Percentiles rank a stretch among this genome's conserved stretches.
Evolutionary conservation across 2,329 filamentous ascomycete species (phyloP).

Genomic region (Fusarium pseudograminearum): DNA sequence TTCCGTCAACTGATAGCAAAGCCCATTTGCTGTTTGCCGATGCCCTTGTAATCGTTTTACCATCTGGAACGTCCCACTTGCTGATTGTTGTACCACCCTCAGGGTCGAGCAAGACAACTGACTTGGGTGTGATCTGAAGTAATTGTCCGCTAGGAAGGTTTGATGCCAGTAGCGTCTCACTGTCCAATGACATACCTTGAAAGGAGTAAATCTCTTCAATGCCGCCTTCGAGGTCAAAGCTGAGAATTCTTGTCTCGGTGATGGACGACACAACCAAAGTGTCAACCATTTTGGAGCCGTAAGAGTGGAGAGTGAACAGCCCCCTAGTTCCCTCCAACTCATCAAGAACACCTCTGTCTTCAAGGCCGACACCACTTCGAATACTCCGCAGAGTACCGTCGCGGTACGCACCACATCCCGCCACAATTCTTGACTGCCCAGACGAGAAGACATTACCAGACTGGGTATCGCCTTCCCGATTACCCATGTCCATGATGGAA

Average conservation of each 20-base stretch:
- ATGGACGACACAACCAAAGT: constrained; percentile 84
- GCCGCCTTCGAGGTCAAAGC: constrained; percentile 77
- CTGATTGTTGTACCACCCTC: constrained; percentile 66
- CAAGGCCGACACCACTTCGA: constrained; percentile 90
- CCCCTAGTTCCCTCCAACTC: constrained; percentile 81
- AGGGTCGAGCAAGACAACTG: constrained; percentile 71
- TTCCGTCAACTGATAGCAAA: constrained; percentile 81
- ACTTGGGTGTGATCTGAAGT: constrained; percentile 79
- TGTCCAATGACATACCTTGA: constrained; percentile 74
- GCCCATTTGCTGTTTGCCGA: constrained; percentile 78
- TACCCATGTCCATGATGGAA: constrained; percentile 95
- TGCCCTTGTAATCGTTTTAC: constrained; percentile 77
- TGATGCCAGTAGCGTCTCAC: constrained; percentile 77
- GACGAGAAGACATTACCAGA: constrained; percentile 90
- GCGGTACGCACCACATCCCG: constrained; percentile 89
- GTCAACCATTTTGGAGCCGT: constrained; percentile 67
- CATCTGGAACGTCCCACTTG: constrained; percentile 67
- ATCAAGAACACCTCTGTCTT: constrained; percentile 84
- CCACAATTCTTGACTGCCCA: constrained; percentile 92
- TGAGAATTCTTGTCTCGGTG: constrained; percentile 85
- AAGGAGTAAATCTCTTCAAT: constrained; percentile 89
- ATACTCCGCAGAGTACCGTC: constrained; percentile 92
- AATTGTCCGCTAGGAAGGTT: constrained; percentile 74
- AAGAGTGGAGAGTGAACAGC: constrained; percentile 75
- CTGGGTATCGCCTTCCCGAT: constrained; percentile 80